Conservation (phyloP, 106 monocot species). For the Agapanthus africanus region DNA sequence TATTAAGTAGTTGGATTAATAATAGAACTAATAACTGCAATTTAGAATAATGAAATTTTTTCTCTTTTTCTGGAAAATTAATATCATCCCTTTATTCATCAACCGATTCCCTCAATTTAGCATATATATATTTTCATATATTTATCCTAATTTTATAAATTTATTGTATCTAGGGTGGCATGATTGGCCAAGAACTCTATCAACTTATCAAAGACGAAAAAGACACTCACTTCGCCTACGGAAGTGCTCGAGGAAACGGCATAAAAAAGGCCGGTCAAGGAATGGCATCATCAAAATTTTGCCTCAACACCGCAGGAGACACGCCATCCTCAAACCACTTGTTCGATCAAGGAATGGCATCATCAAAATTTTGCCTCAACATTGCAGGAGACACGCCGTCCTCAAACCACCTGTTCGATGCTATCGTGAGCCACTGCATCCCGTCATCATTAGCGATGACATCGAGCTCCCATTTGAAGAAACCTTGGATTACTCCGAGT, state of each 20-base stretch:
- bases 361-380: conserved; percentile 74
- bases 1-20: background rate
- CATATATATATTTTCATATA: background rate
- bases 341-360: conserved; percentile 72
- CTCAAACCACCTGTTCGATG: conserved; percentile 80
- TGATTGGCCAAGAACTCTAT: conserved; percentile 56
- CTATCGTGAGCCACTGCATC: conserved; percentile 80
- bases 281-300: conserved; percentile 75
- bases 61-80: too few relatives aligned
- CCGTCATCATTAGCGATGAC: conserved; percentile 73
- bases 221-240: conserved; percentile 65
- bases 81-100: too few relatives aligned
- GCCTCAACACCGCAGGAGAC: conserved; percentile 76
- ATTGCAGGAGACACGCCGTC: conserved; percentile 94
- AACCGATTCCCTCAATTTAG: background rate
- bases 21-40: background rate
- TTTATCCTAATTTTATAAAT: background rate
- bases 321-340: conserved; percentile 87
- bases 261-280: conserved; percentile 36
- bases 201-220: conserved; percentile 59
- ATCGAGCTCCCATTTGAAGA: conserved; percentile 88
- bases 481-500: conserved; percentile 69
- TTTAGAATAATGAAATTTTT: too few relatives aligned
- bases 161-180: conserved; percentile 42
- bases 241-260: conserved; percentile 39